phyloP scores from a whole-genome alignment of 208 protist species.

The Wallacemonas sp. region DNA sequence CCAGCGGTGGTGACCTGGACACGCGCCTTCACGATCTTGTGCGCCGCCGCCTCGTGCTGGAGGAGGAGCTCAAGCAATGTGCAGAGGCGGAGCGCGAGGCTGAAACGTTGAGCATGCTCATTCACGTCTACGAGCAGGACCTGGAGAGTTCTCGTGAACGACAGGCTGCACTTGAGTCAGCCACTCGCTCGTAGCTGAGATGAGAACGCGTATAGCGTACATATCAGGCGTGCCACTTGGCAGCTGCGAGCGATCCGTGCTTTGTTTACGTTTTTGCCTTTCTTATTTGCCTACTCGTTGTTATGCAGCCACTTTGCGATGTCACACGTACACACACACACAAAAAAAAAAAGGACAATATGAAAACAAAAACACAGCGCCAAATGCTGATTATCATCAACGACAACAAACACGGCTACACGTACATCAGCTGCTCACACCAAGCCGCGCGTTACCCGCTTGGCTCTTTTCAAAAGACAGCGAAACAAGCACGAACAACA shows the following conservation, averaged over 20 bases:
- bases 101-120: slow-evolving; percentile 37
- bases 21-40: slow-evolving; percentile 3
- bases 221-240: neutral
- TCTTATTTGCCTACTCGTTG: neutral
- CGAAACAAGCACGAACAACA: too few species aligned
- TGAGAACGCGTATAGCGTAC: too few species aligned
- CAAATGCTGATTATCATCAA: neutral
- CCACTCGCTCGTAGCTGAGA: slow-evolving; percentile 2
- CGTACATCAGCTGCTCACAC: too few species aligned
- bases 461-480: too few species aligned
- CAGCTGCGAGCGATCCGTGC: neutral
- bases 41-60: slow-evolving; percentile 32
- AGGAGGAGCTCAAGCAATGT: slow-evolving; percentile 30
- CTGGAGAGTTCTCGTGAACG: slow-evolving; percentile 16
- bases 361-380: neutral
- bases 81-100: slow-evolving; percentile 45
- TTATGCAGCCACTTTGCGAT: too few species aligned
- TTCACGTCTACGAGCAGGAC: slow-evolving; percentile 36
- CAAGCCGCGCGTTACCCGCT: too few species aligned
- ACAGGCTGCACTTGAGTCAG: slow-evolving; percentile 18
- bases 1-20: neutral
- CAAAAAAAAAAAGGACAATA: neutral
- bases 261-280: neutral
- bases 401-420: too few species aligned
- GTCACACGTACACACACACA: neutral